Conservation (phyloP, 2,329 filamentous ascomycete species). For the Apiospora malaysiana region DNA sequence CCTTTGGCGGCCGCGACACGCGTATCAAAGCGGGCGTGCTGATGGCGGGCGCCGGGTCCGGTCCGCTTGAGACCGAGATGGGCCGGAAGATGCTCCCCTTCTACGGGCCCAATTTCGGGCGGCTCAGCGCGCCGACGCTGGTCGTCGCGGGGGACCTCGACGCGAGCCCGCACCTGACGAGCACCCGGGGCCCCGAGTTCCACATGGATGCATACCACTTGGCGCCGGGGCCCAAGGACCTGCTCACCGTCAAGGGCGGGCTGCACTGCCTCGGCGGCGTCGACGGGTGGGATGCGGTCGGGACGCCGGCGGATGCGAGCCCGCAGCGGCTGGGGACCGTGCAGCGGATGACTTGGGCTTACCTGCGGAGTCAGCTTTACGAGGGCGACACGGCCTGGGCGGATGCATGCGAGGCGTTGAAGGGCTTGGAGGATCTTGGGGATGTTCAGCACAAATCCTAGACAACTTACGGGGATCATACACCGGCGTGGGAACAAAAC, state of each 20-base stretch:
- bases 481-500: background rate
- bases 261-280: slow-evolving; percentile 47
- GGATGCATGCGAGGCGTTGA: slow-evolving; percentile 36
- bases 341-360: slow-evolving; percentile 46
- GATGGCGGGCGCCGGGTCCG: slow-evolving; percentile 40
- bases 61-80: slow-evolving; percentile 35
- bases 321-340: slow-evolving; percentile 41
- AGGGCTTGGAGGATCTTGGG: slow-evolving; percentile 34
- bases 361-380: slow-evolving; percentile 44
- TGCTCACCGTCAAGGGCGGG: slow-evolving; percentile 41
- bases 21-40: slow-evolving; percentile 47
- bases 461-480: no score
- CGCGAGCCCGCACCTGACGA: slow-evolving; percentile 39
- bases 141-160: slow-evolving; percentile 48
- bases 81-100: slow-evolving; percentile 40
- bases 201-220: slow-evolving; percentile 45
- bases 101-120: slow-evolving; percentile 40
- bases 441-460: slow-evolving; percentile 38
- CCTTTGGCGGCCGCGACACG: slow-evolving; percentile 32
- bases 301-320: slow-evolving; percentile 42
- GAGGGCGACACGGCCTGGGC: slow-evolving; percentile 42
- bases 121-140: slow-evolving; percentile 43
- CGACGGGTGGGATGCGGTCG: slow-evolving; percentile 43
- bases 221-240: slow-evolving; percentile 41
- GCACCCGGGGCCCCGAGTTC: slow-evolving; percentile 43